These are phyloP conservation scores for Periglandula ipomoeae DNA, from an alignment of 2,329 filamentous ascomycete species.

Conservation along the genomic window DNA sequence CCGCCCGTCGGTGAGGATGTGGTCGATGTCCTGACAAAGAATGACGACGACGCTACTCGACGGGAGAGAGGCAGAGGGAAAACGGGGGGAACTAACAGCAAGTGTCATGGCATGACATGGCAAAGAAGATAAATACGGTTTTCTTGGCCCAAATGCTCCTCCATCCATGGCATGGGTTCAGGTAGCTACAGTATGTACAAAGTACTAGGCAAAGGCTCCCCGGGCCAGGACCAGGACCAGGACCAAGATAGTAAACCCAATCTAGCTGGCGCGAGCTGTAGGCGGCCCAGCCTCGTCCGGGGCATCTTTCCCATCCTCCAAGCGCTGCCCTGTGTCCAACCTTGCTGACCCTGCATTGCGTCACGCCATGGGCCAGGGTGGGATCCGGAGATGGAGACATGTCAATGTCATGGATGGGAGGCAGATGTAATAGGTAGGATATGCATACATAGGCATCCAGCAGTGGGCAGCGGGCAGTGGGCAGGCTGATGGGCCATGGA, in stretches of 20 bases:
- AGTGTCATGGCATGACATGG: constrained; percentile 4
- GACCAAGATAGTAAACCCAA: background rate
- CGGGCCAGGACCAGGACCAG: background rate
- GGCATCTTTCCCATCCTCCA: background rate
- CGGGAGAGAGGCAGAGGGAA: background rate
- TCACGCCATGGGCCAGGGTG: constrained; percentile 4
- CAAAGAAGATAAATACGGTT: constrained; percentile 4
- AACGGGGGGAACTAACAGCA: background rate
- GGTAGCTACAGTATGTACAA: background rate
- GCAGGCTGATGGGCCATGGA: too few species aligned
- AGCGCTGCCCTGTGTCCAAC: background rate
- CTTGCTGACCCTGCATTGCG: constrained; percentile 3
- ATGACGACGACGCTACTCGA: background rate
- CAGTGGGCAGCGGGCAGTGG: too few species aligned
- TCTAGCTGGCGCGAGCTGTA: background rate
- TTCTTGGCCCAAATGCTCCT: background rate
- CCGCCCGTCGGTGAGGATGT: background rate
- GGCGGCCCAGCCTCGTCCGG: background rate
- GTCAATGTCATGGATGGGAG: background rate
- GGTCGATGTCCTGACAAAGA: background rate
- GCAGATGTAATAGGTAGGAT: too few species aligned
- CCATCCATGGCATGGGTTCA: background rate
- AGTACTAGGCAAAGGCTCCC: background rate
- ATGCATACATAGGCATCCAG: too few species aligned
- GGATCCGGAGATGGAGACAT: background rate